Evolutionary conservation across 352 stramenopile genomes (phyloP).

Genomic region (Globisporangium viniferum): DNA sequence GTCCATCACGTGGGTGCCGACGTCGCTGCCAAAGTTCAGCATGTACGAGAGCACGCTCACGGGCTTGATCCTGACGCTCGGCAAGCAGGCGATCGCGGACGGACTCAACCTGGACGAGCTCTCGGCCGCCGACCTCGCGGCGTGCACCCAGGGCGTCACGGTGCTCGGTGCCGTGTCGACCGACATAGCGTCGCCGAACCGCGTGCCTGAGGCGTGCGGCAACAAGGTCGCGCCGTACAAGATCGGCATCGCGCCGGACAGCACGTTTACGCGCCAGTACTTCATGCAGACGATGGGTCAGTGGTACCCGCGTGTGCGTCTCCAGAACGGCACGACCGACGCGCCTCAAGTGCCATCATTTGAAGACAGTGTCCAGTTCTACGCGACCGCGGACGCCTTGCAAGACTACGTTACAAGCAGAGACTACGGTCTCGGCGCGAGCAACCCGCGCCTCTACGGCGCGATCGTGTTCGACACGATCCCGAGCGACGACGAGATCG

Average conservation of each 20-base stretch:
- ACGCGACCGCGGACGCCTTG: background rate
- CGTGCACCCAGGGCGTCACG: constrained; percentile 29
- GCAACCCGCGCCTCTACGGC: background rate
- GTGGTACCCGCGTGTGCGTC: constrained; percentile 46
- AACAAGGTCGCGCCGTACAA: constrained; percentile 55
- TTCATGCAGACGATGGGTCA: constrained; percentile 40
- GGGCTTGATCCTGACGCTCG: constrained; percentile 52
- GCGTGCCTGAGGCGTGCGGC: constrained; percentile 29
- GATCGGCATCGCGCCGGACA: constrained; percentile 49
- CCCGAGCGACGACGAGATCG: background rate
- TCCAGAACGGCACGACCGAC: constrained; percentile 3
- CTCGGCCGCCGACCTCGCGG: constrained; percentile 21
- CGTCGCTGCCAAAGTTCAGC: constrained; percentile 37
- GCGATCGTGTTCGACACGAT: background rate
- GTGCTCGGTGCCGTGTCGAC: constrained; percentile 31
- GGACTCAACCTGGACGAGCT: constrained; percentile 26
- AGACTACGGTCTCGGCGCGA: background rate
- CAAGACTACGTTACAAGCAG: background rate
- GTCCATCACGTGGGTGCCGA: constrained; percentile 32
- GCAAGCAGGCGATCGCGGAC: constrained; percentile 36
- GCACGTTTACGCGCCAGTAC: constrained; percentile 53
- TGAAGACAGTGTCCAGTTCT: background rate
- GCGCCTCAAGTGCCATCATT: background rate
- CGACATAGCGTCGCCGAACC: constrained; percentile 31
- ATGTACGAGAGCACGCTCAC: constrained; percentile 52